Evolutionary conservation across 2,329 filamentous ascomycete species (phyloP).

Genomic region (Trichophaea hybrida): DNA sequence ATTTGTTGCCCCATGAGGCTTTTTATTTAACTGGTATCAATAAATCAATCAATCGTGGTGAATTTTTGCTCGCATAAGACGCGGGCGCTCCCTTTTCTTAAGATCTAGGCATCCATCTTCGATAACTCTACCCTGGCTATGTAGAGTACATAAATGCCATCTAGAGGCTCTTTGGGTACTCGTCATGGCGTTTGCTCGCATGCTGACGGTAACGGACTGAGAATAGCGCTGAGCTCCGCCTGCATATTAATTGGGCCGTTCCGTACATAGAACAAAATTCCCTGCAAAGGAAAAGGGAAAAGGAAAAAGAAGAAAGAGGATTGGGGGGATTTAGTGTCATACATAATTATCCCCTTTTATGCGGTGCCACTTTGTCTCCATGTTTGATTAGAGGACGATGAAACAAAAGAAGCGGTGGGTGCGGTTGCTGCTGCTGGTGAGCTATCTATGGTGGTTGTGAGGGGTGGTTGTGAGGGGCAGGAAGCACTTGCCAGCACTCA

Average conservation of each 20-base stretch:
- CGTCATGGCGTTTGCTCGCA: not conserved
- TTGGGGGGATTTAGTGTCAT: not conserved
- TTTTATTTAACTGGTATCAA: no score
- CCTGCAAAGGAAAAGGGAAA: not conserved
- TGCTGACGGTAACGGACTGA: not conserved
- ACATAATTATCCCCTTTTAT: not conserved
- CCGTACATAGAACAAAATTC: not conserved
- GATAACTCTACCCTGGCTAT: no score
- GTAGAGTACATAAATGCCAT: no score
- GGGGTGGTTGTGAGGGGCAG: not conserved
- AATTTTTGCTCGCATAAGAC: no score
- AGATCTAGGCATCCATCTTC: no score
- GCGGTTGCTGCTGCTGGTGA: not conserved
- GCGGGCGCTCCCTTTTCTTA: no score
- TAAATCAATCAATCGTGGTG: no score
- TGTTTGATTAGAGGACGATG: not conserved
- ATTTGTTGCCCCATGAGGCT: no score
- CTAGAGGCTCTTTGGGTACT: not conserved
- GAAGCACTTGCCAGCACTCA: not conserved
- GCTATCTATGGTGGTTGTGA: not conserved
- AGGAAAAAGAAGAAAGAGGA: not conserved
- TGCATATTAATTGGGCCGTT: not conserved
- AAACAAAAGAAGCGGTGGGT: not conserved
- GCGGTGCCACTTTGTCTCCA: not conserved
- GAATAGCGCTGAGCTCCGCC: not conserved